Percentiles rank a stretch among this genome's conserved stretches.
phyloP scores from a whole-genome alignment of 2,329 filamentous ascomycete species.

The Clonostachys rhizophaga region DNA sequence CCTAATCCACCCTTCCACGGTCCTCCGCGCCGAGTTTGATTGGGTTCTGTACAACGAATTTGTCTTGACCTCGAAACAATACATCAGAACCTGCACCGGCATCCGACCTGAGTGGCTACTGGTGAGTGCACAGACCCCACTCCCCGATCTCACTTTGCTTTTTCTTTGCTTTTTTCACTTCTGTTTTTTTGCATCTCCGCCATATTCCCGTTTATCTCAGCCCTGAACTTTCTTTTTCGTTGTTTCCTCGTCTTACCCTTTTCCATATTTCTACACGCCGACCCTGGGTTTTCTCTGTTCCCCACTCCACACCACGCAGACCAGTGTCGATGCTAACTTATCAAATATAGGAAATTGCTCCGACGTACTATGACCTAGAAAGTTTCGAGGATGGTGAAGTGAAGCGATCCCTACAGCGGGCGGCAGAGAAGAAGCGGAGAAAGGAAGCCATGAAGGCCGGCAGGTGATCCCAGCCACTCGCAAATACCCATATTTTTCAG shows the following conservation, averaged over 20 bases:
- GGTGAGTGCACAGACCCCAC: constrained; percentile 42
- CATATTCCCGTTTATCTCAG: not conserved
- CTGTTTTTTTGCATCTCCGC: not conserved
- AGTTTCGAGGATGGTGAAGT: constrained; percentile 84
- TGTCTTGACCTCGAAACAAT: constrained; percentile 96
- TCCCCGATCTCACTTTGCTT: not conserved
- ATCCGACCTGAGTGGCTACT: constrained; percentile 93
- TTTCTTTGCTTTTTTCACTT: not conserved
- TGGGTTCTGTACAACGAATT: constrained; percentile 99
- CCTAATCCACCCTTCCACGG: constrained; percentile 87
- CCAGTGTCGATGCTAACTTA: not conserved
- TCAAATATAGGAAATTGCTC: constrained; percentile 73
- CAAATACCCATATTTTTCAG: not conserved
- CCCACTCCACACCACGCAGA: not conserved
- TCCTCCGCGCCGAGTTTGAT: constrained; percentile 81
- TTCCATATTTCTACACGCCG: not conserved
- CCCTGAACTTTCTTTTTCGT: not conserved
- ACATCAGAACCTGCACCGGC: constrained; percentile 88
- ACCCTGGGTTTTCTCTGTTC: not conserved
- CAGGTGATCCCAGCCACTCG: constrained; percentile 17
- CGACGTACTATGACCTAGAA: constrained; percentile 83
- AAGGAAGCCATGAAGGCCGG: constrained; percentile 51
- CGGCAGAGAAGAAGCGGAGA: constrained; percentile 55
- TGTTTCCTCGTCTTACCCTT: not conserved
- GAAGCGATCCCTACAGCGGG: constrained; percentile 58